phyloP scores from a whole-genome alignment of 2,329 filamentous ascomycete species.

The Tolypocladium tropicale region DNA sequence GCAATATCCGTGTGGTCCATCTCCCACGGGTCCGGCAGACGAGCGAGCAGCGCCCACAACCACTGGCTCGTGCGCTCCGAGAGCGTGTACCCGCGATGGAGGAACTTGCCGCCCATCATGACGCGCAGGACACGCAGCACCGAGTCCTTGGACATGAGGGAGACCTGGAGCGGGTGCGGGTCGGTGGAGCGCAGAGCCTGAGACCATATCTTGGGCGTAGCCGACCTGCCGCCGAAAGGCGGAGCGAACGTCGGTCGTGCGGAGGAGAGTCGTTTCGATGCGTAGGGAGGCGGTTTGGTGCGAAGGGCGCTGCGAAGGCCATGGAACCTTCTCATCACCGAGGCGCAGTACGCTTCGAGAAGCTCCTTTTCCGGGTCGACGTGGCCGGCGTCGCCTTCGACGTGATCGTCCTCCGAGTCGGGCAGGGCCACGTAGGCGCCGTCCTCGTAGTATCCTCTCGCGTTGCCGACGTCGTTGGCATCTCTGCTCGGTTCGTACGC shows the following conservation, averaged over 20 bases:
- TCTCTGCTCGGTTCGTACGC: conserved; percentile 34
- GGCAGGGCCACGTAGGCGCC: conserved; percentile 61
- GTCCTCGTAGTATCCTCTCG: conserved; percentile 60
- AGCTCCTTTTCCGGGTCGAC: conserved; percentile 30
- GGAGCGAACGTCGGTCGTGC: conserved; percentile 46
- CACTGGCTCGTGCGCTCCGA: conserved; percentile 64
- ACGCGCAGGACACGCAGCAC: conserved; percentile 58
- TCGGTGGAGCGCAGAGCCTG: conserved; percentile 40
- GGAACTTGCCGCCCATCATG: conserved; percentile 53
- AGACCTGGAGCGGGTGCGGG: conserved; percentile 48
- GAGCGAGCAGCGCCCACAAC: conserved; percentile 75
- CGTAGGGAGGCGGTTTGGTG: conserved; percentile 39
- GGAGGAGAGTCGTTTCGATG: conserved; percentile 40
- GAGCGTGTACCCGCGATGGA: conserved; percentile 48
- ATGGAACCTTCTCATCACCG: conserved; percentile 55
- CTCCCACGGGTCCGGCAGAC: conserved; percentile 63
- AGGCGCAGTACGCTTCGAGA: conserved; percentile 56
- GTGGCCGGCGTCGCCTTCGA: conserved; percentile 13
- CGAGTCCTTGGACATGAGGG: conserved; percentile 55
- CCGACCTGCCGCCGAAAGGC: conserved; percentile 38
- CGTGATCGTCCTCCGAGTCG: conserved; percentile 14
- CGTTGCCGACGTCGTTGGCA: conserved; percentile 34
- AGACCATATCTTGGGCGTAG: conserved; percentile 42
- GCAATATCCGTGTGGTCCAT: conserved; percentile 67
- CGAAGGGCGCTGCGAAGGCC: conserved; percentile 54